Evolutionary conservation across 1,284 basidiomycete species (phyloP), one percentile per base, ranked within the genome.

Genomic region (Pseudozyma thailandica): DNA sequence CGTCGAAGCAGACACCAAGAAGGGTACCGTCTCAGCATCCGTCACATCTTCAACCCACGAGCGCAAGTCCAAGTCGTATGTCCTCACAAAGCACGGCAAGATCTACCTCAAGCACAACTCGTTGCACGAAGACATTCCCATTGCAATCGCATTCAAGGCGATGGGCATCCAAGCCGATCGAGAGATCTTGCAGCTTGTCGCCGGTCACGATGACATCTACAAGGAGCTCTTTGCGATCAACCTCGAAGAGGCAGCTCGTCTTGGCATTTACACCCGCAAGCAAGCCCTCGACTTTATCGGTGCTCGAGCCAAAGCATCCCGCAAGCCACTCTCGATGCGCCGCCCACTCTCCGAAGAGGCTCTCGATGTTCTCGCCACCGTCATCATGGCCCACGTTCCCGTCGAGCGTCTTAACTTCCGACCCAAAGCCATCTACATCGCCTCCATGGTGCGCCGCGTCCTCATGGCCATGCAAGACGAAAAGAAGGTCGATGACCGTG

Each of bases 1-100:
- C 70, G 95, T 99, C 71, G 97, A 98, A 86, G 75, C 82, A 27
- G 83, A 83, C 45, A 85, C 88, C 7, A 90, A 90, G 44, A 98
- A 98, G 84, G 92, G 92, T 15, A 86, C 92, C 43, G 94, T 98
- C 0, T 93, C 93, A 80, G 94, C 96, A 9, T 95, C 93, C 18
- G 98, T 97, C 84, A 99, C 96, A 21, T 75, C 72, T 50, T 96
- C 96, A 6, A 98, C 97, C 16, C 94, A 97, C 80, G 95, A 97
- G 71, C 88, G 98, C 66, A 98, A 98, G 84, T 98, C 96, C 43
- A 99, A 99, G 84, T 96, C 97, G 0, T 98, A 99, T 95, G 87
- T 97, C 50, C 88, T 95, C 83, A 94, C 93, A 9, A 93, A 90
- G 79, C 92, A 96, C 78, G 95, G 95, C 44, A 96, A 93, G 83